Conservation (phyloP, 2,329 filamentous ascomycete species). For the Monosporascus sp. region DNA sequence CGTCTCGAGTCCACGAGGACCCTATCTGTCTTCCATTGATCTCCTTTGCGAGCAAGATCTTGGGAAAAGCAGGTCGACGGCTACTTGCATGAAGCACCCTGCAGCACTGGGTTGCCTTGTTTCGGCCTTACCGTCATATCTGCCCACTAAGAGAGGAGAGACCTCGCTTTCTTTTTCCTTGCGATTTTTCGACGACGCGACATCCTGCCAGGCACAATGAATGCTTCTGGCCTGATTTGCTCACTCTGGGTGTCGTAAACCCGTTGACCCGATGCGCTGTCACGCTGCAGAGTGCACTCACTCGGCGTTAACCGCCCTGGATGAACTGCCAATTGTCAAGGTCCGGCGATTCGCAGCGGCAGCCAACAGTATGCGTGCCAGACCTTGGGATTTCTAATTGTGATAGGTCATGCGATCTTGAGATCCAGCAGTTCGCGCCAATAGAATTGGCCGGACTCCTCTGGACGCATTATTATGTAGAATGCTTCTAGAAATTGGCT, state of each 20-base stretch:
- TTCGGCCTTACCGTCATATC: neutral
- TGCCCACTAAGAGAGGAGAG: neutral
- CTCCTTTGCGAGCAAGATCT: neutral
- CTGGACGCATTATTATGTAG: neutral
- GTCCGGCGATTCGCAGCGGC: neutral
- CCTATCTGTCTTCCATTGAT: neutral
- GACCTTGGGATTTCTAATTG: neutral
- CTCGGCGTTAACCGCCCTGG: neutral
- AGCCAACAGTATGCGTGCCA: neutral
- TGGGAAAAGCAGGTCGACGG: neutral
- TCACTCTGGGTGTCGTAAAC: neutral
- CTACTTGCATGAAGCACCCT: neutral
- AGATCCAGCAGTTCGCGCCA: neutral
- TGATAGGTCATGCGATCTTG: neutral
- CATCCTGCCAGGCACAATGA: neutral
- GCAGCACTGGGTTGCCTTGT: neutral
- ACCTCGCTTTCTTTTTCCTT: neutral
- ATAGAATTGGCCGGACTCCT: neutral
- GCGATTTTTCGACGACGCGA: neutral
- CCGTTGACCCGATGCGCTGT: neutral
- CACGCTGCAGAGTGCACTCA: neutral
- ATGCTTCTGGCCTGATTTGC: neutral
- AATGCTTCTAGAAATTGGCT: neutral
- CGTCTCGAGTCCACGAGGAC: neutral
- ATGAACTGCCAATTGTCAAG: neutral